Percentiles rank a stretch among this genome's conserved stretches.
Conservation (phyloP, 176 grass and related monocot species). For the Ensete ventricosum region DNA sequence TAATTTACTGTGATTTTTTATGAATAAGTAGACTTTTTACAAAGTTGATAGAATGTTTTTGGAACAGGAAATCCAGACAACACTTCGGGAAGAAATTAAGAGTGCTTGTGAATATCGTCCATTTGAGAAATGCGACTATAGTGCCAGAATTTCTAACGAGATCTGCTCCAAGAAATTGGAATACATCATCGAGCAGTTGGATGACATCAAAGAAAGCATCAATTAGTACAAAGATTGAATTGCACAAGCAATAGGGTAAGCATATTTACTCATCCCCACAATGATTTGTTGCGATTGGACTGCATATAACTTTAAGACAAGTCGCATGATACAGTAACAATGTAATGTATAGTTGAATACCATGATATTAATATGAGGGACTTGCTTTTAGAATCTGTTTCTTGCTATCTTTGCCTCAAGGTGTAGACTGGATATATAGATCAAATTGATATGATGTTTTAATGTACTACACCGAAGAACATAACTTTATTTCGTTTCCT, state of each 20-base stretch:
- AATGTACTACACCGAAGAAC: neutral
- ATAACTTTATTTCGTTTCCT: neutral
- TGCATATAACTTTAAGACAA: neutral
- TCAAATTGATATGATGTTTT: neutral
- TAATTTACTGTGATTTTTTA: neutral
- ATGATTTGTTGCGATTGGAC: neutral
- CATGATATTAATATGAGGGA: too few relatives aligned
- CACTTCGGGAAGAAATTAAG: constrained; percentile 78
- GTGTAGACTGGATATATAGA: neutral
- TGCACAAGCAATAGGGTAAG: neutral
- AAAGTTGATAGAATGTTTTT: neutral
- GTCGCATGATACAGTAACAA: neutral
- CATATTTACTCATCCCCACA: neutral
- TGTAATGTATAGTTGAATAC: too few relatives aligned
- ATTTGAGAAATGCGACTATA: constrained; percentile 93
- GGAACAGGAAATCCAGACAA: constrained; percentile 76
- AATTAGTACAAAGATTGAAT: constrained; percentile 30
- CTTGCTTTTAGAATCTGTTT: neutral
- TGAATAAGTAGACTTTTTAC: neutral
- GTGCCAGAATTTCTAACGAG: constrained; percentile 77
- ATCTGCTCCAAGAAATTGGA: constrained; percentile 82
- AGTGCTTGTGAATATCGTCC: constrained; percentile 77
- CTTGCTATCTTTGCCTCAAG: neutral
- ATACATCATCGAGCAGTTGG: constrained; percentile 65
- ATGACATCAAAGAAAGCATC: constrained; percentile 60